Evolutionary conservation across 106 monocot species (phyloP).

Genomic region (Phalaenopsis aphrodite): DNA sequence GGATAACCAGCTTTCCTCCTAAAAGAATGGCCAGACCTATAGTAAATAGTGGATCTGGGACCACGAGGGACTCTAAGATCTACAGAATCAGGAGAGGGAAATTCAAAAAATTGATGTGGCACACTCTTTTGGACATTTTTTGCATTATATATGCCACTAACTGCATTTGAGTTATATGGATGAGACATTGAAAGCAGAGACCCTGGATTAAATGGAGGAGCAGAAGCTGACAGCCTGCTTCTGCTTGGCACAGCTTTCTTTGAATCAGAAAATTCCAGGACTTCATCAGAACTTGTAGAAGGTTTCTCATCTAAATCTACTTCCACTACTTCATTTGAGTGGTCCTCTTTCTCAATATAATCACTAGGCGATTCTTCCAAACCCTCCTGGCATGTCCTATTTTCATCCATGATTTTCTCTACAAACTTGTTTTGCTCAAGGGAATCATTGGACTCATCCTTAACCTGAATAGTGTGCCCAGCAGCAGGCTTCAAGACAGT

Average conservation of each 20-base stretch:
- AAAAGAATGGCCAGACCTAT: constrained; percentile 45
- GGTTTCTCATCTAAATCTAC: constrained; percentile 16
- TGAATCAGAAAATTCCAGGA: constrained; percentile 11
- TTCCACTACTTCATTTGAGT: constrained; percentile 14
- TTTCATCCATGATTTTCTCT: constrained; percentile 29
- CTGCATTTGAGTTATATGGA: constrained; percentile 35
- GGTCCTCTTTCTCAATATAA: constrained; percentile 28
- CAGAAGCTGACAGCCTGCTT: constrained; percentile 92
- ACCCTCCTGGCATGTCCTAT: constrained; percentile 11
- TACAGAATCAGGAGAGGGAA: constrained; percentile 36
- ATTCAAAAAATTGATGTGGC: constrained; percentile 19
- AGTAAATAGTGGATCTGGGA: constrained; percentile 59
- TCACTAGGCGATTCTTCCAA: constrained; percentile 22
- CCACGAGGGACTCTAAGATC: constrained; percentile 59
- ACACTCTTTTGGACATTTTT: constrained; percentile 10
- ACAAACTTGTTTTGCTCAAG: not conserved
- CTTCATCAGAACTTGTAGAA: constrained; percentile 33
- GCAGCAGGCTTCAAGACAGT: constrained; percentile 52
- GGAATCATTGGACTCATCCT: constrained; percentile 1
- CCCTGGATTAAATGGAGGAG: constrained; percentile 82
- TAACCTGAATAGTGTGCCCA: constrained; percentile 28
- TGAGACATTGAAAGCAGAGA: constrained; percentile 45
- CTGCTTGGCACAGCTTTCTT: constrained; percentile 26
- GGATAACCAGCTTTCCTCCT: constrained; percentile 36
- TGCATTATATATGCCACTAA: not conserved